These are phyloP conservation scores for Psilocybe tampanensis DNA, from an alignment of 768 basidiomycete species.

Conservation along the genomic window DNA sequence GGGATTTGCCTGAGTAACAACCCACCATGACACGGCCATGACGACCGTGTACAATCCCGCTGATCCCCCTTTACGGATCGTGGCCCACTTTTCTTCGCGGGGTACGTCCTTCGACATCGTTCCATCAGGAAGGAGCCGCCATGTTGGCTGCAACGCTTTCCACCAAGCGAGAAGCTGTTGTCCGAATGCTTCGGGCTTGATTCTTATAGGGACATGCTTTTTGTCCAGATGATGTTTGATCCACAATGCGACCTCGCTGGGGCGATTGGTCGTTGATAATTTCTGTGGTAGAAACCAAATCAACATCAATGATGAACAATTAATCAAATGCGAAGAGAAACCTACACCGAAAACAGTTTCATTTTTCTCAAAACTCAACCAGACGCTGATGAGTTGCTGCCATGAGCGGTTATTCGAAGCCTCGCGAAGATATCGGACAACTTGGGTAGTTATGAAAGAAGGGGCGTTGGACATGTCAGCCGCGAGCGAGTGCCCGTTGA, in stretches of 20 bases:
- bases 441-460: background rate
- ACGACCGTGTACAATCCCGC: no score
- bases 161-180: background rate
- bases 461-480: background rate
- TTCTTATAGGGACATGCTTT: background rate
- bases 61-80: no score
- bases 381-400: background rate
- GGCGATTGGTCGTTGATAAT: background rate
- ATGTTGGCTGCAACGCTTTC: background rate
- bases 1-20: no score
- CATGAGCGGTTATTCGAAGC: background rate
- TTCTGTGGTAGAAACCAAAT: background rate
- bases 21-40: no score
- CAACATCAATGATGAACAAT: background rate
- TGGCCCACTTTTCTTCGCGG: no score
- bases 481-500: no score
- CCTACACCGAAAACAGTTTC: background rate
- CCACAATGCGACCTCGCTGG: background rate
- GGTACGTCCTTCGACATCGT: no score
- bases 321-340: background rate
- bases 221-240: background rate
- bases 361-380: background rate
- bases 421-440: background rate
- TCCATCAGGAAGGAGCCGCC: no score
- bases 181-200: background rate